Percentiles rank a stretch among this genome's conserved stretches.
phyloP scores from a whole-genome alignment of 805 yeast species.

The Lachancea sp. region DNA sequence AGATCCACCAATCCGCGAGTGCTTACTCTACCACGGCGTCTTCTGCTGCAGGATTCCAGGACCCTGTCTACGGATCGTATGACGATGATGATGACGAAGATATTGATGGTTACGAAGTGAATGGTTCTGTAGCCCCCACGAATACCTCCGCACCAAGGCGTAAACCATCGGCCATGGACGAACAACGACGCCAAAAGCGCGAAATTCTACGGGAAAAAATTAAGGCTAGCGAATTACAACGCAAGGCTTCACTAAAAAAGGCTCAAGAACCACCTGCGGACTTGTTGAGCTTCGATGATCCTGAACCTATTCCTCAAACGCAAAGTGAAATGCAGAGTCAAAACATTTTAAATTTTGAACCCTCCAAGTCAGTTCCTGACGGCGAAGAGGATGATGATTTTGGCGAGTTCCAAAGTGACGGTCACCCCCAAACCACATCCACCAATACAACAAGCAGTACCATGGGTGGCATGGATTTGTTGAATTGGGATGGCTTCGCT shows the following conservation, averaged over 20 bases:
- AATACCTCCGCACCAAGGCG: constrained; percentile 11
- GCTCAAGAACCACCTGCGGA: constrained; percentile 24
- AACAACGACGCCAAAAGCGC: constrained; percentile 34
- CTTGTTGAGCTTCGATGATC: constrained; percentile 28
- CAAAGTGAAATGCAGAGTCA: neutral
- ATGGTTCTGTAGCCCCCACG: constrained; percentile 14
- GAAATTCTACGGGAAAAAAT: constrained; percentile 33
- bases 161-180: constrained; percentile 27
- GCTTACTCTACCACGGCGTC: constrained; percentile 5
- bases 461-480: constrained; percentile 7
- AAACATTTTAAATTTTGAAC: neutral
- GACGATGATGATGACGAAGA: constrained; percentile 29
- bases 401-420: constrained; percentile 34
- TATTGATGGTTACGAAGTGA: constrained; percentile 18
- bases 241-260: constrained; percentile 21
- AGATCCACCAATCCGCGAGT: constrained; percentile 22
- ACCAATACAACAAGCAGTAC: constrained; percentile 4
- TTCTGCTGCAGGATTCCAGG: constrained; percentile 10
- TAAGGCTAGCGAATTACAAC: constrained; percentile 29
- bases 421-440: constrained; percentile 16
- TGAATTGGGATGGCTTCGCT: constrained; percentile 11
- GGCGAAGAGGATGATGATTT: constrained; percentile 33
- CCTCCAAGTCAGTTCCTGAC: constrained; percentile 3
- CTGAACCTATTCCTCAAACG: constrained; percentile 2
- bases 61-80: constrained; percentile 17